Evolutionary conservation across 2,329 filamentous ascomycete genomes (phyloP), one percentile per base, ranked within the genome.

Genomic region (Penicillium oxalicum): DNA sequence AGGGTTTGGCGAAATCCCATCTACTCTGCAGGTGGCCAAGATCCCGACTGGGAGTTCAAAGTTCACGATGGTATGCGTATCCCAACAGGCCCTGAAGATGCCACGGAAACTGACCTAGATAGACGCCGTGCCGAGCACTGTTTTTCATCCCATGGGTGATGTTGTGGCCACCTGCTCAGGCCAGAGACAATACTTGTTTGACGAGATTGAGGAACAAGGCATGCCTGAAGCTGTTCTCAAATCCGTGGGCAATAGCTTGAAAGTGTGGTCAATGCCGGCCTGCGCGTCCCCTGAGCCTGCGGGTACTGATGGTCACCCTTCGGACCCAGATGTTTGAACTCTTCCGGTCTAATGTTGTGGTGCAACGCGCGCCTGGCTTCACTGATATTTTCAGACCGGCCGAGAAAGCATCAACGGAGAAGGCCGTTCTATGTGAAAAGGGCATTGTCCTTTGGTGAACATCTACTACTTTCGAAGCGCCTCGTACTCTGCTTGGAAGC

Each of bases 141-240:
- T 70, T 0, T 68, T 78, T 51, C 76, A 80, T 61, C 71, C 70
- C 4, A 62, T 60, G 35, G 75, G 74, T 6, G 67, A 63, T 36
- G 69, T 79, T 12, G 57, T 76, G 49, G 77, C 73, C 9, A 79
- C 76, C 1, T 74, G 70, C 49, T 77, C 76, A 29, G 77, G 77
- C 9, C 71, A 76, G 47, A 63, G 63, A 46, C 56, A 59, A 35
- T 61, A 59, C 35, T 47, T 53, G 18, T 39, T 59, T 8, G 54
- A 62, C 45, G 35, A 50, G 24, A 44, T 32, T 5, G 29, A 29
- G 7, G 50, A 58, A 11, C 58, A 61, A 6, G 35, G 42, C 8
- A 29, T 40, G n/a, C 38, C 45, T 4, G 42, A 26, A 9, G 12
- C 18, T 26, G 26, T 27, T 4, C 9, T 34, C 8, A n/a, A 12